Conservation (phyloP, 2,329 filamentous ascomycete genomes). For the Monilinia fructigena region DNA sequence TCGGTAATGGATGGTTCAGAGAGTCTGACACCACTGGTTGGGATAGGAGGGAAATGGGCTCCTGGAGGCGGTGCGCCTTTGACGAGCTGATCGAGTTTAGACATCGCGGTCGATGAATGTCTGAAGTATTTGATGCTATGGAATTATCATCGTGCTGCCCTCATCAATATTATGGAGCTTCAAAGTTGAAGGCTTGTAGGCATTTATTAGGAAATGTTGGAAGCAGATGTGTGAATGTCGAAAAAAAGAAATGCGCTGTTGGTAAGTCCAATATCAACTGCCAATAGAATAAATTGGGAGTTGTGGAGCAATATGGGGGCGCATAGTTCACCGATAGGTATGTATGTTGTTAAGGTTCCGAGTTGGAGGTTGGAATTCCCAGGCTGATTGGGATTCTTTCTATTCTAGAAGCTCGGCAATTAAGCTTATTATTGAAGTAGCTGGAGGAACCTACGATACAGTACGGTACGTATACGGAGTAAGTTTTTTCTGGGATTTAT, state of each 20-base stretch:
- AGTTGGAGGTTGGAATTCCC: neutral
- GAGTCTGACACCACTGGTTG: slow-evolving; percentile 44
- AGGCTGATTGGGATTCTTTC: too few relatives aligned
- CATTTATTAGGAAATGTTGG: neutral
- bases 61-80: slow-evolving; percentile 78
- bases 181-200: slow-evolving; percentile 2
- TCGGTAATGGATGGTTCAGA: slow-evolving; percentile 38
- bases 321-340: slow-evolving; percentile 15
- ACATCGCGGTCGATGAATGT: slow-evolving; percentile 33
- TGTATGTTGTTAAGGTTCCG: neutral
- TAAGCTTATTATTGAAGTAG: neutral
- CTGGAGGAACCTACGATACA: neutral
- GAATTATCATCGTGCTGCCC: slow-evolving; percentile 27
- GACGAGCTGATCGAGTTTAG: slow-evolving; percentile 71
- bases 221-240: neutral
- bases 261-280: neutral
- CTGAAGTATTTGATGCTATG: slow-evolving; percentile 23
- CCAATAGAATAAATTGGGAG: slow-evolving; percentile 12
- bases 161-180: slow-evolving; percentile 12
- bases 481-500: too few relatives aligned
- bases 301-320: slow-evolving; percentile 17
- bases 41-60: slow-evolving; percentile 39
- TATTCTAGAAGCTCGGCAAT: slow-evolving; percentile 18
- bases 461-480: too few relatives aligned
- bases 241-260: slow-evolving; percentile 4